phyloP scores from a whole-genome alignment of 2,329 filamentous ascomycete genomes.

The Penicillium psychrosexuale region DNA sequence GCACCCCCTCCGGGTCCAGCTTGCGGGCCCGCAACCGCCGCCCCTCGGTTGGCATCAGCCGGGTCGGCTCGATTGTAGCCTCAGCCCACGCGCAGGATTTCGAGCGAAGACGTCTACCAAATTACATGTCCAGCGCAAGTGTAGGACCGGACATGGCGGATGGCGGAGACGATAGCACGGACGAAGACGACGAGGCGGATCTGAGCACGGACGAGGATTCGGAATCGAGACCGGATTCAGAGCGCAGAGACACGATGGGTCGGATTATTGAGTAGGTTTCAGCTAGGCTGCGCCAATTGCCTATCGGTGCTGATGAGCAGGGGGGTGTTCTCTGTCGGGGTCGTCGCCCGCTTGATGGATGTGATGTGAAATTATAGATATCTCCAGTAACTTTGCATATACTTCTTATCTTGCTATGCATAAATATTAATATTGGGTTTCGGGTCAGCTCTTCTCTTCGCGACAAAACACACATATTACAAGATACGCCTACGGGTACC shows the following conservation, averaged over 20 bases:
- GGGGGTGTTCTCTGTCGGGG: background rate
- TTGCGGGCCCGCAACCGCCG: conserved; percentile 28
- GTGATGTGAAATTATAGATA: conserved; percentile 6
- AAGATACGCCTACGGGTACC: background rate
- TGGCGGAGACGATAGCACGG: conserved; percentile 37
- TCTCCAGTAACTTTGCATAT: background rate
- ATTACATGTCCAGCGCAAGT: conserved; percentile 38
- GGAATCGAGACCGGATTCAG: background rate
- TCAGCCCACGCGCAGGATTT: conserved; percentile 89
- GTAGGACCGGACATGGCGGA: conserved; percentile 35
- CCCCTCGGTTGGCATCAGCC: conserved; percentile 42
- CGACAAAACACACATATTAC: too few relatives aligned
- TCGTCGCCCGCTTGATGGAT: background rate
- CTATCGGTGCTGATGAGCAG: background rate
- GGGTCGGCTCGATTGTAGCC: conserved; percentile 67
- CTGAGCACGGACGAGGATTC: conserved; percentile 30
- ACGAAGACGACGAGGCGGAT: conserved; percentile 37
- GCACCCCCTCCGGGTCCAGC: conserved; percentile 25
- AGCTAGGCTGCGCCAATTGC: background rate
- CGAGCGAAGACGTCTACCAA: conserved; percentile 67
- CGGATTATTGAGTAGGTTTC: conserved; percentile 7
- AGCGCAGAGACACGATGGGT: conserved; percentile 2
- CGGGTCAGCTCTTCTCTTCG: background rate
- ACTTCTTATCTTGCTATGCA: conserved; percentile 4
- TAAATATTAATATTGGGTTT: conserved; percentile 5